These are phyloP conservation scores for Carnegiea gigantea DNA, from an alignment of 179 eudicot species.

Conservation along the genomic window DNA sequence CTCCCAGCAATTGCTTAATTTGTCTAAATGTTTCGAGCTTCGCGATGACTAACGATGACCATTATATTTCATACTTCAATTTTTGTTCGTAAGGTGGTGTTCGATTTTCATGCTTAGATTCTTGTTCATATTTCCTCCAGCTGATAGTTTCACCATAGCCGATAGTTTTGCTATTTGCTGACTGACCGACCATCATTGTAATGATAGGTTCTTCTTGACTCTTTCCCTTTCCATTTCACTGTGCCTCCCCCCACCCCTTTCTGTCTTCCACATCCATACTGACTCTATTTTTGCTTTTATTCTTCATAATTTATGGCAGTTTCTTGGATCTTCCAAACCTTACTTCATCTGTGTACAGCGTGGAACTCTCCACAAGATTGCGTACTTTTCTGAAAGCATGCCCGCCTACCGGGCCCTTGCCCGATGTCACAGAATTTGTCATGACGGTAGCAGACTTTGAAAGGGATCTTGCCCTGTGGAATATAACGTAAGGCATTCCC, in stretches of 20 bases:
- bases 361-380: constrained; percentile 64
- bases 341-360: constrained; percentile 74
- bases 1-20: too few relatives aligned
- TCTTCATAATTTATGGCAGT: constrained; percentile 34
- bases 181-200: not conserved
- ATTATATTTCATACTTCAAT: too few relatives aligned
- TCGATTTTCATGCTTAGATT: too few relatives aligned
- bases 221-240: not conserved
- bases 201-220: constrained; percentile 10
- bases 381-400: constrained; percentile 67
- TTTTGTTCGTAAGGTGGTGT: too few relatives aligned
- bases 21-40: too few relatives aligned
- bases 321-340: constrained; percentile 92
- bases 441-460: constrained; percentile 83
- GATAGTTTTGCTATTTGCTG: not conserved
- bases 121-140: too few relatives aligned
- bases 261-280: not conserved
- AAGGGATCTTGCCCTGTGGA: constrained; percentile 79
- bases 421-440: constrained; percentile 69
- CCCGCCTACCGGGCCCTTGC: constrained; percentile 68
- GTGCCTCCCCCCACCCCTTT: constrained; percentile 7
- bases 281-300: not conserved
- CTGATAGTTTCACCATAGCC: too few relatives aligned
- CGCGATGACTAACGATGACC: too few relatives aligned
- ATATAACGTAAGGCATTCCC: constrained; percentile 54